phyloP scores from a whole-genome alignment of 306 rosid species.

The Dryas alaskensis region DNA sequence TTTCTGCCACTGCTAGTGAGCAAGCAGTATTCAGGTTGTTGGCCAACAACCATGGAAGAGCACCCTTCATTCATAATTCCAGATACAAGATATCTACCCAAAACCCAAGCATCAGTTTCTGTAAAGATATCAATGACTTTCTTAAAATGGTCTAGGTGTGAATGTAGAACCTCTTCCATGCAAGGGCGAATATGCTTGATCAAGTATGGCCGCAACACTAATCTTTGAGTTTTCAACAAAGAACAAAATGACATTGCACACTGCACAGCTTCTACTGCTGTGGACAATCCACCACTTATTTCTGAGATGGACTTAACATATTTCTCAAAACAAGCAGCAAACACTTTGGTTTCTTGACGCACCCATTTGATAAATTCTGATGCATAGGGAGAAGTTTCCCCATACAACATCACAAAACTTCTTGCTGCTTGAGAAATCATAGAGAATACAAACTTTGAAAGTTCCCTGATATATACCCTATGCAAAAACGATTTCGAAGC shows the following conservation, averaged over 20 bases:
- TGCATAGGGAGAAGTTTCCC: conserved; percentile 46
- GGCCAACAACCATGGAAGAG: conserved; percentile 33
- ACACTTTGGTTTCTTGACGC: conserved; percentile 47
- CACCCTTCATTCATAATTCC: conserved; percentile 47
- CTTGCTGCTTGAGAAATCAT: conserved; percentile 65
- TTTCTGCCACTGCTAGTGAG: conserved; percentile 71
- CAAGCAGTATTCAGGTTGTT: conserved; percentile 53
- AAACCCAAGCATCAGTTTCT: conserved; percentile 58
- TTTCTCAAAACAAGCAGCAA: conserved; percentile 40
- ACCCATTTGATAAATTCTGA: conserved; percentile 55
- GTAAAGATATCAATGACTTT: conserved; percentile 55
- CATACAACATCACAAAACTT: conserved; percentile 53
- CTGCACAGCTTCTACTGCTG: conserved; percentile 41
- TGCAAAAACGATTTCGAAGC: conserved; percentile 33
- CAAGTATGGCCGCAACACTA: conserved; percentile 49
- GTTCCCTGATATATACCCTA: conserved; percentile 44
- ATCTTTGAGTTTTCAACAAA: conserved; percentile 49
- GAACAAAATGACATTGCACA: conserved; percentile 53
- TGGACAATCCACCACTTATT: conserved; percentile 45
- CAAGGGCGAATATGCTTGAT: conserved; percentile 46
- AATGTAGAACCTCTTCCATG: conserved; percentile 49
- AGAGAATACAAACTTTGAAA: conserved; percentile 62
- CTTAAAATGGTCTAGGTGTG: conserved; percentile 56
- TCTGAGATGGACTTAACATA: conserved; percentile 42
- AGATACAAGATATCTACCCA: conserved; percentile 60